Conservation (phyloP, 2,329 filamentous ascomycete genomes). For the Fragosphaeria purpurea region DNA sequence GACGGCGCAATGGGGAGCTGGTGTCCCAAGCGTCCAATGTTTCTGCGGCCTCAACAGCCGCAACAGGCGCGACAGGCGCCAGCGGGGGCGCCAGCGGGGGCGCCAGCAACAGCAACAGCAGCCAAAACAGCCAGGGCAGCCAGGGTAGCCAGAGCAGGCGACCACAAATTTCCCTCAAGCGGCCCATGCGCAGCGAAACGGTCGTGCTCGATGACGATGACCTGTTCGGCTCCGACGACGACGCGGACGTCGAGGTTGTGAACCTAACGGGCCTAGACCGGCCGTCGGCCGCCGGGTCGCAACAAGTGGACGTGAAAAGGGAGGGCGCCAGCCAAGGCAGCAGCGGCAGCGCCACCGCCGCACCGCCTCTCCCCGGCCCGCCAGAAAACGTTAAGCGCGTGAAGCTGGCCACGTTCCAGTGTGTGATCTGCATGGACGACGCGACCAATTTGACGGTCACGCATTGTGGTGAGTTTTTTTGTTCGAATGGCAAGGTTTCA, state of each 20-base stretch:
- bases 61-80: not conserved
- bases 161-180: slow-evolving; percentile 2
- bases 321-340: not conserved
- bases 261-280: slow-evolving; percentile 25
- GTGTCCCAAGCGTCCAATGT: too few species aligned
- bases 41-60: not conserved
- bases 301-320: not conserved
- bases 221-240: slow-evolving; percentile 8
- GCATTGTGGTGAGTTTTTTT: slow-evolving; percentile 48
- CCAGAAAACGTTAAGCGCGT: slow-evolving; percentile 24
- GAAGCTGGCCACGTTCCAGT: slow-evolving; percentile 50
- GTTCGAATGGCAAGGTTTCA: too few species aligned
- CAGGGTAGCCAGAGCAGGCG: not conserved
- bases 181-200: not conserved
- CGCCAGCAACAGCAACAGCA: not conserved
- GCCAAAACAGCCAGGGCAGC: not conserved
- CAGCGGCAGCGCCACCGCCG: not conserved
- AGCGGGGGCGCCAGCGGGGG: not conserved
- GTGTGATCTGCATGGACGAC: slow-evolving; percentile 59
- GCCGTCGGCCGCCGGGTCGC: not conserved
- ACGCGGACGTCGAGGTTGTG: slow-evolving; percentile 19
- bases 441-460: slow-evolving; percentile 49
- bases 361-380: slow-evolving; percentile 20
- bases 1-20: too few species aligned
- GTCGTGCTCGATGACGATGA: slow-evolving; percentile 6